Percentiles rank a stretch among this genome's conserved stretches.
Evolutionary conservation across 2,329 filamentous ascomycete genomes (phyloP).

Genomic region (Sarocladium brachiariae): DNA sequence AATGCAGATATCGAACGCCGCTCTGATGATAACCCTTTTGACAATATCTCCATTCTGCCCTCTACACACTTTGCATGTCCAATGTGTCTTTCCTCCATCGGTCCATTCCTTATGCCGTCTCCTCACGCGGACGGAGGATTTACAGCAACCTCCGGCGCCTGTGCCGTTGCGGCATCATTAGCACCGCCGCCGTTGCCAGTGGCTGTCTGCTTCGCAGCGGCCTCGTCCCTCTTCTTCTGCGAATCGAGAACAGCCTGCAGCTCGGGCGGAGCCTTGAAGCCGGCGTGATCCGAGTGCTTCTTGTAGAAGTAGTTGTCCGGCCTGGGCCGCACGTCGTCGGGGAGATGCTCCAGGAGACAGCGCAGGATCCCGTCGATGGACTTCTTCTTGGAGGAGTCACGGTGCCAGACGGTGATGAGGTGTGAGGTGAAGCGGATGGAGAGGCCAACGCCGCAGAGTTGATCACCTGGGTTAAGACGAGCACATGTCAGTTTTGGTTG

Average conservation of each 20-base stretch:
- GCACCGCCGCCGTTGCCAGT: constrained; percentile 15
- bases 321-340: constrained; percentile 65
- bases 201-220: constrained; percentile 12
- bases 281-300: constrained; percentile 80
- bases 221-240: constrained; percentile 40
- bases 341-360: constrained; percentile 67
- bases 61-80: too few species aligned
- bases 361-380: constrained; percentile 70
- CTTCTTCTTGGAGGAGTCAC: constrained; percentile 71
- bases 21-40: neutral
- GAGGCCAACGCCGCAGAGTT: constrained; percentile 83
- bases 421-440: constrained; percentile 85
- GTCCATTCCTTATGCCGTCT: neutral
- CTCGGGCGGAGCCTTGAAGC: constrained; percentile 62
- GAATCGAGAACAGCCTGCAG: constrained; percentile 52
- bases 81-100: neutral
- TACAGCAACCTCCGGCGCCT: constrained; percentile 18
- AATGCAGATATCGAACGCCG: neutral
- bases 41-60: too few species aligned
- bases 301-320: constrained; percentile 75
- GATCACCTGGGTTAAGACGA: constrained; percentile 51
- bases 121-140: constrained; percentile 5
- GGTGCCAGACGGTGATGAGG: constrained; percentile 89
- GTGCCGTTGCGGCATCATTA: constrained; percentile 13
- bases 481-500: too few species aligned